These are phyloP conservation scores for Entomortierella chlamydospora DNA, from an alignment of 192 early-diverging fungal genomes.

Conservation along the genomic window DNA sequence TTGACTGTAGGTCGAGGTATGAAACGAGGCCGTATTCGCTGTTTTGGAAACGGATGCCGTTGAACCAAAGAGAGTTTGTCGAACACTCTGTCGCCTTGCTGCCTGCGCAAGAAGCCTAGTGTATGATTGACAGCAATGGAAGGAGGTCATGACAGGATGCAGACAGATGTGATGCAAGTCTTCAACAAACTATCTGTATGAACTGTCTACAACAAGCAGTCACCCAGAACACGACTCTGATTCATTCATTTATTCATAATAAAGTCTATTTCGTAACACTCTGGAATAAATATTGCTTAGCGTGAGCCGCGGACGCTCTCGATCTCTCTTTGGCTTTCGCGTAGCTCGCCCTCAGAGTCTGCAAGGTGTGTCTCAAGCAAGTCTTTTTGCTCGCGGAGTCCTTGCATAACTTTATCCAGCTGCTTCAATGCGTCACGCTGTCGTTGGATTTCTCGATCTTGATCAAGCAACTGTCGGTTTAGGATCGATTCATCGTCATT, in stretches of 20 bases:
- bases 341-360: slow-evolving; percentile 60
- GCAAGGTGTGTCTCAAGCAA: slow-evolving; percentile 61
- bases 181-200: too few relatives aligned
- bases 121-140: not conserved
- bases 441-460: slow-evolving; percentile 65
- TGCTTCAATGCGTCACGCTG: slow-evolving; percentile 60
- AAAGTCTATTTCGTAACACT: too few relatives aligned
- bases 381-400: slow-evolving; percentile 59
- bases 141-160: not conserved
- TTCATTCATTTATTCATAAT: too few relatives aligned
- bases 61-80: not conserved
- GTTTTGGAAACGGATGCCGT: too few relatives aligned
- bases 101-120: not conserved
- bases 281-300: not conserved
- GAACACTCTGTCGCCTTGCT: not conserved
- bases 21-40: not conserved
- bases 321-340: slow-evolving; percentile 55
- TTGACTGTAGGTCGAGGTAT: not conserved
- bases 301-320: slow-evolving; percentile 19
- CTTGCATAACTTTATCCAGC: slow-evolving; percentile 59
- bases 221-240: too few relatives aligned
- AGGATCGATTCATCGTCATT: slow-evolving; percentile 59
- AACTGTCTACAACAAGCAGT: too few relatives aligned
- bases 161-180: not conserved
- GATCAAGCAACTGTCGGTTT: slow-evolving; percentile 47